Conservation (phyloP, 345 rosid genomes). For the Eucalyptus tenuipes region DNA sequence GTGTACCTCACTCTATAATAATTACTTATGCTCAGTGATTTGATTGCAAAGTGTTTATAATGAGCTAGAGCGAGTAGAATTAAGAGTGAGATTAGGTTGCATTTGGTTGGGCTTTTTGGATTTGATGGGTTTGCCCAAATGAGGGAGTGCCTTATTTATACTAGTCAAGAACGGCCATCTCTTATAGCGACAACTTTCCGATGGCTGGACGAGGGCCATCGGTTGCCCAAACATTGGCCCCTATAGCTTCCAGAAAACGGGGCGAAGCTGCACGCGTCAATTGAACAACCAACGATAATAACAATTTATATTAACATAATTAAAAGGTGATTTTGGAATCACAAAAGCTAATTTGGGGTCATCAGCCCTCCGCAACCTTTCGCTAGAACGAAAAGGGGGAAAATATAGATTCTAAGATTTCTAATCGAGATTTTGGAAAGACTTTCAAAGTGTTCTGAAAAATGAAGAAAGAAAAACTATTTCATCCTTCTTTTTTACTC, state of each 20-base stretch:
- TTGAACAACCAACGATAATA: neutral
- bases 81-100: neutral
- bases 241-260: accelerated
- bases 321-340: neutral
- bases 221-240: neutral
- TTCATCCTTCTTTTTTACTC: neutral
- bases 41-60: neutral
- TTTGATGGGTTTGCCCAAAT: neutral
- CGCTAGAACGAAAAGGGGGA: neutral
- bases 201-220: neutral
- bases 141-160: neutral
- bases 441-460: neutral
- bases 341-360: neutral
- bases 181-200: neutral
- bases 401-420: neutral
- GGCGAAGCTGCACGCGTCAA: neutral
- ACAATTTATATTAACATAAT: neutral
- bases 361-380: neutral
- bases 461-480: neutral
- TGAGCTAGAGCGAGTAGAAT: neutral
- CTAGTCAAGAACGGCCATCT: neutral
- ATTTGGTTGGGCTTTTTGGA: too few relatives aligned
- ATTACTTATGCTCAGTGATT: neutral
- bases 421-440: neutral
- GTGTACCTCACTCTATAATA: neutral